Conservation (phyloP, 768 basidiomycete genomes). For the Chlorophyllum brunneum region DNA sequence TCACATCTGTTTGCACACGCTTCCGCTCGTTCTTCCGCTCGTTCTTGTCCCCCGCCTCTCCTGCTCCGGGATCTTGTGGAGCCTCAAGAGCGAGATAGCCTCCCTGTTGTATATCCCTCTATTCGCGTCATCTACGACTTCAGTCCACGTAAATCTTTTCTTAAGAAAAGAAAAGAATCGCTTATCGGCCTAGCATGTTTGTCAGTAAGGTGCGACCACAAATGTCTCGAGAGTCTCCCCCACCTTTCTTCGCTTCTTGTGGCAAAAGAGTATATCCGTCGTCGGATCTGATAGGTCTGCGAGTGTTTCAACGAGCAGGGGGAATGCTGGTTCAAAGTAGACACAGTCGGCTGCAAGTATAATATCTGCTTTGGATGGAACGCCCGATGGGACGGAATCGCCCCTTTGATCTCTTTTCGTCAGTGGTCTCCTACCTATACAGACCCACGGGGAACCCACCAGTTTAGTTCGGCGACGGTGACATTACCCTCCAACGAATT, state of each 20-base stretch:
- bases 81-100: conserved; percentile 58
- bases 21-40: background rate
- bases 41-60: background rate
- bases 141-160: conserved; percentile 72
- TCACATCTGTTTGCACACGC: background rate
- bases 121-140: conserved; percentile 66
- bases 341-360: conserved; percentile 93
- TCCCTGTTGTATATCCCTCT: conserved; percentile 56
- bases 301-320: conserved; percentile 79
- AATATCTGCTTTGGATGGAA: conserved; percentile 49
- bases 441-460: conserved; percentile 42
- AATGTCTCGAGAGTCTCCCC: background rate
- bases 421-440: conserved; percentile 10
- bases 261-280: conserved; percentile 83
- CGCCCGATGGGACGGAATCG: conserved; percentile 42
- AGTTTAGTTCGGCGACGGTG: conserved; percentile 71
- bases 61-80: conserved; percentile 27
- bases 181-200: conserved; percentile 66
- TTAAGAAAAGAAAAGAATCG: conserved; percentile 79
- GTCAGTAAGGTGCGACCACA: background rate
- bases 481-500: conserved; percentile 58
- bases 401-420: conserved; percentile 50
- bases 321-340: conserved; percentile 92
- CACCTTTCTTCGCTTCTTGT: conserved; percentile 91
- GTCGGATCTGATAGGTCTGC: conserved; percentile 50